These are phyloP conservation scores for Pouteria glomerata DNA, from an alignment of 148 eudicot genomes.

Conservation along the genomic window DNA sequence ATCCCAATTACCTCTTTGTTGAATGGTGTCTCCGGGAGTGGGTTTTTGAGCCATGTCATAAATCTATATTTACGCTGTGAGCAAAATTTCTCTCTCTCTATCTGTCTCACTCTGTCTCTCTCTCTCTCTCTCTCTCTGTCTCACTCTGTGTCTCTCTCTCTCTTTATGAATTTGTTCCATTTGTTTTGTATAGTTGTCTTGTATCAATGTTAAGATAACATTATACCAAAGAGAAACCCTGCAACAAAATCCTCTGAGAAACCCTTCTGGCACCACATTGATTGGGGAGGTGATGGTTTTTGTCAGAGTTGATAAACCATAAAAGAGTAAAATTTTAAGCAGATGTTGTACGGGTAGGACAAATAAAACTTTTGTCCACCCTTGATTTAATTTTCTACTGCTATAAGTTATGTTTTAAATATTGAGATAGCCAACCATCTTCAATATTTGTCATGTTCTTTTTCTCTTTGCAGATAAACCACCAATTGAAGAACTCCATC, in stretches of 20 bases:
- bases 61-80: conserved; percentile 56
- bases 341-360: neutral
- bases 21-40: conserved; percentile 45
- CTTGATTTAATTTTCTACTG: neutral
- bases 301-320: neutral
- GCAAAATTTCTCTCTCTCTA: conserved; percentile 2
- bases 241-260: neutral
- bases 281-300: neutral
- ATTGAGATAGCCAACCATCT: neutral
- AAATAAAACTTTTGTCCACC: neutral
- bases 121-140: too few relatives aligned
- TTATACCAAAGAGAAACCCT: neutral
- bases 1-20: conserved; percentile 49
- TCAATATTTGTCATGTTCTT: neutral
- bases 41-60: conserved; percentile 49
- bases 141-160: too few relatives aligned
- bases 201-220: neutral
- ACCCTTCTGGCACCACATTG: neutral
- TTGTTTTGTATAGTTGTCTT: neutral
- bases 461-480: conserved; percentile 72
- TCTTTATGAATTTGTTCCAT: neutral
- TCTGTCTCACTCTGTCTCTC: too few relatives aligned
- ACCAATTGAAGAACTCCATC: conserved; percentile 95
- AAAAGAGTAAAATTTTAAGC: neutral
- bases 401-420: neutral